A percentile compares a stretch with the other conserved stretches of the same genome.
Evolutionary conservation across 163 green algal species (phyloP).

Genomic region (Coccomyxa subellipsoidea): DNA sequence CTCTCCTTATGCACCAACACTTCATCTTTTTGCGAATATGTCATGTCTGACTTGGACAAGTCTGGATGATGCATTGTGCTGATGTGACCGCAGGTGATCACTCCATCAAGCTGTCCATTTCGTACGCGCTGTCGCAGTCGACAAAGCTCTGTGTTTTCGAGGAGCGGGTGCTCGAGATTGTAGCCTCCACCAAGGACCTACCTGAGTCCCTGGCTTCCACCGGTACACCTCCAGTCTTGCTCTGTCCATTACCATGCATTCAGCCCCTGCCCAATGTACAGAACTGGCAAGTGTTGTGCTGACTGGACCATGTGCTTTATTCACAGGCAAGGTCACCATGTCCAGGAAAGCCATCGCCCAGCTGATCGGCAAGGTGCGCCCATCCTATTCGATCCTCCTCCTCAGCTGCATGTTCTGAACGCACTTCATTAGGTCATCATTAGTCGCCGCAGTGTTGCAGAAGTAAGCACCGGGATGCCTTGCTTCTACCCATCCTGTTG

Average conservation of each 20-base stretch:
- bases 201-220: conserved; percentile 67
- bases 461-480: too few relatives aligned
- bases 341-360: conserved; percentile 68
- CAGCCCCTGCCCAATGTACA: too few relatives aligned
- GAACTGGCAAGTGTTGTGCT: too few relatives aligned
- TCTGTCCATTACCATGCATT: too few relatives aligned
- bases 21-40: too few relatives aligned
- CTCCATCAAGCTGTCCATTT: conserved; percentile 79
- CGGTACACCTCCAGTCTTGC: conserved; percentile 8
- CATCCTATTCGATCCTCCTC: too few relatives aligned
- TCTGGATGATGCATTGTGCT: not conserved
- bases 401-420: too few relatives aligned
- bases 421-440: too few relatives aligned
- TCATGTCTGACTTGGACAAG: not conserved
- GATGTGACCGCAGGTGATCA: conserved; percentile 24
- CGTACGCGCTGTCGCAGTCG: conserved; percentile 69
- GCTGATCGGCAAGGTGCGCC: conserved; percentile 66
- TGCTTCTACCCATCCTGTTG: too few relatives aligned
- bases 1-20: too few relatives aligned
- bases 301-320: too few relatives aligned
- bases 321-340: conserved; percentile 46
- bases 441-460: too few relatives aligned
- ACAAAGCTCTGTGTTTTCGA: conserved; percentile 78
- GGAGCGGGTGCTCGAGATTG: conserved; percentile 68
- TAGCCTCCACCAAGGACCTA: conserved; percentile 75